These are phyloP conservation scores for Alternaria sp. DNA, from an alignment of 2,329 filamentous ascomycete genomes.

Conservation along the genomic window DNA sequence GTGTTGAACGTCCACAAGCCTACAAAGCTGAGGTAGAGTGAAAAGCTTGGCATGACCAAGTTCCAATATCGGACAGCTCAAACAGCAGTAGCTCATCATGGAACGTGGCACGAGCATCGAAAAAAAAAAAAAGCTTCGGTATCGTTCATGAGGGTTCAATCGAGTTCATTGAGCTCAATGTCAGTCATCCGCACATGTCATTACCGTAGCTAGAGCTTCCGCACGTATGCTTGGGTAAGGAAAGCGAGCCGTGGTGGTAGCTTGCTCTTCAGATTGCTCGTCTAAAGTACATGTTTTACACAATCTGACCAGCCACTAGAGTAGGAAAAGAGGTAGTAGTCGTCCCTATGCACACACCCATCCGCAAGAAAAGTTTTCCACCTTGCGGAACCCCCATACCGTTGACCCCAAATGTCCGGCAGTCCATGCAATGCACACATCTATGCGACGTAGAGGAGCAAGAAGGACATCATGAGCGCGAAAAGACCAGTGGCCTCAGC, in stretches of 20 bases:
- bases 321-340: conserved; percentile 50
- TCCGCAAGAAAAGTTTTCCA: conserved; percentile 49
- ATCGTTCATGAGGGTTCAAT: conserved; percentile 30
- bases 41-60: conserved; percentile 47
- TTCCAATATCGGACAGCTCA: conserved; percentile 32
- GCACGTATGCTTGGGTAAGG: conserved; percentile 35
- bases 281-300: conserved; percentile 57
- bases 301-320: conserved; percentile 55
- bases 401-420: conserved; percentile 45
- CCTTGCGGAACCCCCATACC: conserved; percentile 46
- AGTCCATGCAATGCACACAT: conserved; percentile 48
- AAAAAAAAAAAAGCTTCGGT: conserved; percentile 35
- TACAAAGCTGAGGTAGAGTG: conserved; percentile 37
- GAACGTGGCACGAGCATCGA: conserved; percentile 23
- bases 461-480: conserved; percentile 61
- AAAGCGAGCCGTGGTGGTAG: conserved; percentile 49
- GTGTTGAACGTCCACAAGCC: conserved; percentile 3
- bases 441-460: conserved; percentile 55
- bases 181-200: conserved; percentile 38
- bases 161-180: conserved; percentile 42
- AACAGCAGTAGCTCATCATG: conserved; percentile 35
- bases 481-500: conserved; percentile 83
- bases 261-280: conserved; percentile 54
- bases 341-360: conserved; percentile 53
- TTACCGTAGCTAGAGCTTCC: conserved; percentile 34